Evolutionary conservation across 495 filamentous ascomycete species (phyloP), one percentile per base, ranked within the genome.

Genomic region (Xylaria sp.): DNA sequence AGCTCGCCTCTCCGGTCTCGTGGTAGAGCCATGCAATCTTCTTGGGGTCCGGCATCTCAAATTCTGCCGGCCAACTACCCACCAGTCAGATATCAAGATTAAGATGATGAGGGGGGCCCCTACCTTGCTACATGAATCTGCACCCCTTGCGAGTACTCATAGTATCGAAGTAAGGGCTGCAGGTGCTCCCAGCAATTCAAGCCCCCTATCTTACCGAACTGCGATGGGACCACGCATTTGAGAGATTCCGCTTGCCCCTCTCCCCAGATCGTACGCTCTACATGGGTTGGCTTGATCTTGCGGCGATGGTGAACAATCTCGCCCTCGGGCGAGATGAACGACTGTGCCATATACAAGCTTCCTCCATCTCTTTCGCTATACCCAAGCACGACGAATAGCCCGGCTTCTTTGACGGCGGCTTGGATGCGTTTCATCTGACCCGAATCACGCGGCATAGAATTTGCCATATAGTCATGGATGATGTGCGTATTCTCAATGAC

Each of bases 201-300:
- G 0, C 75, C 80, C 0, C 87, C 87, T 17, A 88, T 82, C 48
- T 80, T 81, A n/a, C 82, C 85, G 31, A 85, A 76, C 5, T 80
- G 66, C 0, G 80, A 78, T n/a, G 85, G 79, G 0, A 79, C 82
- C 0, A 90, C 88, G 63, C 76, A 78, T 64, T 75, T 75, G 58
- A 78, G 74, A 65, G 76, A 80, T 26, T 83, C 79, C 1, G 82
- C 86, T 2, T 76, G 76, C 0, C 80, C 82, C 72, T 91, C 88
- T 1, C 88, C 88, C 74, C 87, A 90, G 7, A 90, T 80, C 1
- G 88, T 86, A 2, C 88, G 83, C 75, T 91, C 88, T 80, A 89
- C 80, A 67, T 89, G 88, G 24, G 88, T 90, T 0, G 88, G 81
- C 77, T 91, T 90, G 44, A 89, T 82, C 78, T 90, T 90, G 11